Base-by-base conservation (phyloP, 352 stramenopile genomes). In the Globisporangium apiculatum region DNA sequence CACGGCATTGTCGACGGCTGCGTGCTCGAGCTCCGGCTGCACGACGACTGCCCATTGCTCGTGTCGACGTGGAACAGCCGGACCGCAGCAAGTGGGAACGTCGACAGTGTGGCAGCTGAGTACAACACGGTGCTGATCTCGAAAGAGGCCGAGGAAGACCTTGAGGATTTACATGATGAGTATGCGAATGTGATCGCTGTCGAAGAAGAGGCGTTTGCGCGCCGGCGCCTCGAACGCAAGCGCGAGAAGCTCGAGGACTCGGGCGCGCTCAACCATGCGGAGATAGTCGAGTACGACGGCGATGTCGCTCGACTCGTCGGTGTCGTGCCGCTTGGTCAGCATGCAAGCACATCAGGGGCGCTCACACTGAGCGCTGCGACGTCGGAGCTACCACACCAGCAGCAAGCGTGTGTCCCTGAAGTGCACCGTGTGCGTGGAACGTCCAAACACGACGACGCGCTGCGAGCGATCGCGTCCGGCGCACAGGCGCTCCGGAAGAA, bases 71-170 rank as follows among this genome's bases (percentile, higher is more conserved):
- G 79, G 79, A 78, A 76, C 41, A 76, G 72, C 12, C 76, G 77
- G 43, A 76, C 62, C 17, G 78, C 78, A 12, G 62, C 64, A 36
- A 67, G 60, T 40, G 75, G 68, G 24, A 64, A 58, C 7, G 53
- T 45, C 1, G 54, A 58, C 18, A 61, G 62, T 31, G 48, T 48
- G 17, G 51, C 35, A 17, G 35, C 40, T n/a, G 82, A 89, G 68
- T 92, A 92, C 64, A 89, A 87, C 50, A 92, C 82, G 4, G 65
- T 92, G 5, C 78, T 90, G 54, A 92, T 92, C 55, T 90, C 79
- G 7, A 92, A 92, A 60, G 82, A 92, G 51, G 82, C 82, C 7
- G 72, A 85, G 51, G 82, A 92, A 72, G 79, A 92, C 5, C 55
- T 90, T 7, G 72, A 89, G 36, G 82, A 92, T 37, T 65, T 75